phyloP scores from a whole-genome alignment of 306 rosid species.

The Benincasa hispida region DNA sequence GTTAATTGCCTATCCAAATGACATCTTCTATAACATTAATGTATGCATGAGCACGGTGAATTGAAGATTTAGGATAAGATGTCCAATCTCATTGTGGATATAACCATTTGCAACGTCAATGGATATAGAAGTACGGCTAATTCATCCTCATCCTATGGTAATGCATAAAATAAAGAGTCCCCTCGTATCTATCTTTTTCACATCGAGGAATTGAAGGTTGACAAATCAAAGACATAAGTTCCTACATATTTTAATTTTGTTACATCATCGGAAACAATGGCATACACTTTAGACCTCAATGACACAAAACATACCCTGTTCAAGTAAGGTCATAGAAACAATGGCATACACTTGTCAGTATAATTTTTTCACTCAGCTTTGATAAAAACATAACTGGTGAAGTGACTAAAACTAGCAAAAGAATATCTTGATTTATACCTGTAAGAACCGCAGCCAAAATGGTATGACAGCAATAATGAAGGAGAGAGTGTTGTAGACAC shows the following conservation, averaged over 20 bases:
- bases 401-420: background rate
- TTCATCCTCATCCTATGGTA: background rate
- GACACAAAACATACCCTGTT: too few relatives aligned
- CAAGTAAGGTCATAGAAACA: too few relatives aligned
- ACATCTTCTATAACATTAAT: background rate
- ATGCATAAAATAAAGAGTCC: background rate
- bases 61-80: background rate
- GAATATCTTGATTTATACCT: constrained; percentile 12
- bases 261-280: background rate
- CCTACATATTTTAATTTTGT: background rate
- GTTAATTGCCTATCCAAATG: background rate
- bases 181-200: background rate
- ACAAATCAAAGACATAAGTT: background rate
- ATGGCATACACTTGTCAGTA: background rate
- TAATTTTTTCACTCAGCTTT: background rate
- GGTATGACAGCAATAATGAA: constrained; percentile 40
- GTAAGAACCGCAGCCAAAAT: constrained; percentile 50
- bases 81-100: background rate
- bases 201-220: background rate
- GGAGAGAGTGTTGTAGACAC: constrained; percentile 26
- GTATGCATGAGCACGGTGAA: background rate
- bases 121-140: background rate
- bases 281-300: too few relatives aligned
- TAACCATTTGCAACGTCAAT: background rate
- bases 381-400: background rate